A percentile compares a stretch with the other conserved stretches of the same genome.
These are phyloP conservation scores for Sporodiniella umbellata DNA, from an alignment of 371 early-diverging fungal genomes.

Conservation along the genomic window DNA sequence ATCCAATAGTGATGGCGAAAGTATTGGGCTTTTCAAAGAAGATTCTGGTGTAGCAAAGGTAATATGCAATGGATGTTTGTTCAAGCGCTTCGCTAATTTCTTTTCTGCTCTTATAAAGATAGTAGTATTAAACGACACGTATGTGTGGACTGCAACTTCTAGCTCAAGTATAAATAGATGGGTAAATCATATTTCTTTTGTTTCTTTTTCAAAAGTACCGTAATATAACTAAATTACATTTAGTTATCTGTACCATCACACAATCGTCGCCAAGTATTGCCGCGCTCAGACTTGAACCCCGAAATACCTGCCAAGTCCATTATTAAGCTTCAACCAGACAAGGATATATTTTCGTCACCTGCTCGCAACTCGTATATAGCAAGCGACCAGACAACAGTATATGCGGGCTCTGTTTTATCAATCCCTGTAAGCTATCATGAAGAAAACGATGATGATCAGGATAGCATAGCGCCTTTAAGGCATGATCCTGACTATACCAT, in stretches of 20 bases:
- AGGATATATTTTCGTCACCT: slow-evolving; percentile 21
- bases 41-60: slow-evolving; percentile 78
- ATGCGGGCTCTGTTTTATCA: slow-evolving; percentile 49
- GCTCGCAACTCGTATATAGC: slow-evolving; percentile 33
- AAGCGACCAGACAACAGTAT: slow-evolving; percentile 37
- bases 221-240: not conserved
- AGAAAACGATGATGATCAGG: slow-evolving; percentile 38
- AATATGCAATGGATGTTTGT: not conserved
- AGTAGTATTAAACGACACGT: slow-evolving; percentile 73
- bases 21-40: slow-evolving; percentile 86
- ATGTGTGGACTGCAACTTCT: slow-evolving; percentile 91
- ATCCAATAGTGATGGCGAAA: slow-evolving; percentile 45
- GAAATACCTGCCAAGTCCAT: slow-evolving; percentile 42
- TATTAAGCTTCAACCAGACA: slow-evolving; percentile 40
- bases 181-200: slow-evolving; percentile 33
- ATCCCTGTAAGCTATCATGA: slow-evolving; percentile 50
- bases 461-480: slow-evolving; percentile 40
- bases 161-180: slow-evolving; percentile 81
- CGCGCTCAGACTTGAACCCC: slow-evolving; percentile 43
- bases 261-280: slow-evolving; percentile 37
- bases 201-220: not conserved
- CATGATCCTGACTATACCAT: slow-evolving; percentile 36
- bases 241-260: slow-evolving; percentile 52
- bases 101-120: slow-evolving; percentile 36
- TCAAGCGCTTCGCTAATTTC: not conserved